Evolutionary conservation across 2,329 filamentous ascomycete genomes (phyloP).

Genomic region (Stagonosporopsis chrysanthemi): DNA sequence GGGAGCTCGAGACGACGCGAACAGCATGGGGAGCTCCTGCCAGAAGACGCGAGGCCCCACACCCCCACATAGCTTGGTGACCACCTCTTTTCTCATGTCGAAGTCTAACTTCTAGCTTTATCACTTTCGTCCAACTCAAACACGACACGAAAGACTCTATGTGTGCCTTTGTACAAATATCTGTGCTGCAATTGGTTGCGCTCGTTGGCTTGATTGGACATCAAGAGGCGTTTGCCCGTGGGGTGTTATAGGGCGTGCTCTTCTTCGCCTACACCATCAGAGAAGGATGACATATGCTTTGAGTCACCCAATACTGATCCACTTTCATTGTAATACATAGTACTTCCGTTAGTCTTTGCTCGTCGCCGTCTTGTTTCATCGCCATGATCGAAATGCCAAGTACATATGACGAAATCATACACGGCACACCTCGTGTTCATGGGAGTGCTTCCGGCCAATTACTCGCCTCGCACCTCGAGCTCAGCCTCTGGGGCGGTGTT

Average conservation of each 20-base stretch:
- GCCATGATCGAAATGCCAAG: background rate
- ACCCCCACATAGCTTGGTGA: conserved; percentile 10
- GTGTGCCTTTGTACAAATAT: no score
- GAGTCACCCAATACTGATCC: background rate
- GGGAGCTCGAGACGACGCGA: conserved; percentile 11
- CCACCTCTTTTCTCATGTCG: background rate
- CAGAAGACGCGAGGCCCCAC: conserved; percentile 12
- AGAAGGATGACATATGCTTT: no score
- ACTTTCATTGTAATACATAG: background rate
- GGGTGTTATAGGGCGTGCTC: background rate
- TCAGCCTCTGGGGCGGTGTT: conserved; percentile 60
- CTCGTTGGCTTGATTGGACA: background rate
- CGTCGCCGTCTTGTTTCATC: background rate
- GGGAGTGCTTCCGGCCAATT: conserved; percentile 9
- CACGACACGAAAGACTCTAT: no score
- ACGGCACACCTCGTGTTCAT: conserved; percentile 10
- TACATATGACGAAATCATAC: background rate
- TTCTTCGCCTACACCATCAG: no score
- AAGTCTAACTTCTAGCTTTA: no score
- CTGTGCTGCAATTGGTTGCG: background rate
- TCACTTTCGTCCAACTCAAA: no score
- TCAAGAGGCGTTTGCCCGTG: background rate
- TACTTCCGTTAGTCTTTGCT: background rate
- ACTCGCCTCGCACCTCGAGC: conserved; percentile 15
- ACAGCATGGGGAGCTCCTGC: conserved; percentile 7